A percentile compares a stretch with the other conserved stretches of the same genome.
These are phyloP conservation scores for Alternaria arborescens DNA, from an alignment of 2,329 filamentous ascomycete species.

Conservation along the genomic window DNA sequence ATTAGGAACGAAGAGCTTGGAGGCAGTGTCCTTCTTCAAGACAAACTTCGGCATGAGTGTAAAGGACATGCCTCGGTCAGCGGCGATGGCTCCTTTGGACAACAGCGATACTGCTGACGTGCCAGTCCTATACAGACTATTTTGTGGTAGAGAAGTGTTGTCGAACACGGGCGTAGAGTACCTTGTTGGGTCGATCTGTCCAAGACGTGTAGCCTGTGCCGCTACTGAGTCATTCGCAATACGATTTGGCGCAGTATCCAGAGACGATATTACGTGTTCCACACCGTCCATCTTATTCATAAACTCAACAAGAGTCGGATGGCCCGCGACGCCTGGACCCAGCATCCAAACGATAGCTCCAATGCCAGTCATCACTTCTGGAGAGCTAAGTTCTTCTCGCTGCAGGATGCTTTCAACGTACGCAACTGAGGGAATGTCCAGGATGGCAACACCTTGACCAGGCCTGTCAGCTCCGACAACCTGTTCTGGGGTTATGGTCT, in stretches of 20 bases:
- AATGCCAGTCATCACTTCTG: slow-evolving; percentile 72
- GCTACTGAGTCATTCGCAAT: slow-evolving; percentile 74
- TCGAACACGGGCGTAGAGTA: slow-evolving; percentile 76
- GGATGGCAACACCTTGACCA: slow-evolving; percentile 78
- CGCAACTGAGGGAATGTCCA: slow-evolving; percentile 76
- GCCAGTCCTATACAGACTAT: slow-evolving; percentile 21
- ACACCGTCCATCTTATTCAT: slow-evolving; percentile 68
- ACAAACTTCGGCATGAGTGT: slow-evolving; percentile 58
- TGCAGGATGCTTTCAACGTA: slow-evolving; percentile 75
- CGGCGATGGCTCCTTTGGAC: slow-evolving; percentile 32
- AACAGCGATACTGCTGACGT: slow-evolving; percentile 13
- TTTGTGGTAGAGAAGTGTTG: slow-evolving; percentile 60
- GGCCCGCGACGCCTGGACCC: slow-evolving; percentile 70
- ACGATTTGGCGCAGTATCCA: slow-evolving; percentile 78
- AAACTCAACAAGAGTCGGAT: slow-evolving; percentile 72
- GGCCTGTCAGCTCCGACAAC: slow-evolving; percentile 74
- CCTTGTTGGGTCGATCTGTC: slow-evolving; percentile 74
- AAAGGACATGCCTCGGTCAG: slow-evolving; percentile 55
- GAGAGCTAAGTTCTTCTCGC: slow-evolving; percentile 75
- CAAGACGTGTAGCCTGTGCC: slow-evolving; percentile 72
- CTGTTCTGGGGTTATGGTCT: slow-evolving; percentile 82
- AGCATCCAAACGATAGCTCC: slow-evolving; percentile 82
- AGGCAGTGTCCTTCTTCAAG: slow-evolving; percentile 33
- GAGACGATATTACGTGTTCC: slow-evolving; percentile 80
- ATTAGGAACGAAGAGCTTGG: slow-evolving; percentile 57